Conservation (phyloP, 2,329 filamentous ascomycete species). For the Nigrospora sphaerica region DNA sequence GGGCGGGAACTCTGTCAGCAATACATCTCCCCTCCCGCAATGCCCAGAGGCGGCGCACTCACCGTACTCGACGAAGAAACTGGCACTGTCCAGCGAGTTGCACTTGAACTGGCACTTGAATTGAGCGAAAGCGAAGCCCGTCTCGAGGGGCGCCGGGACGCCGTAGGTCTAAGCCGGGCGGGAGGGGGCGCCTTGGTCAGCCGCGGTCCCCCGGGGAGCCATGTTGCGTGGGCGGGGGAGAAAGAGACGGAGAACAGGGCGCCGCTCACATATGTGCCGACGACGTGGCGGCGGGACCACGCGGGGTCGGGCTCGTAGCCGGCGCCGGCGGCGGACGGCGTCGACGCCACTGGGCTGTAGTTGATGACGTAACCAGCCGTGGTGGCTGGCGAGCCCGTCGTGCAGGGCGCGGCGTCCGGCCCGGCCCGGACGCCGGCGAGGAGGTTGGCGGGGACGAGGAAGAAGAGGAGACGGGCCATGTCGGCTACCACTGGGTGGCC, state of each 20-base stretch:
- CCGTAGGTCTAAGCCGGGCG: slow-evolving; percentile 19
- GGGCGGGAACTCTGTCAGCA: neutral
- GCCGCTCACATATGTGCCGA: slow-evolving; percentile 18
- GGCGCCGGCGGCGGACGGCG: neutral
- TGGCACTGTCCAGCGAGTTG: slow-evolving; percentile 11
- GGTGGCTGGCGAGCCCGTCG: slow-evolving; percentile 14
- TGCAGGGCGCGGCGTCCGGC: slow-evolving; percentile 9
- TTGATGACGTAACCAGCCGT: slow-evolving; percentile 22
- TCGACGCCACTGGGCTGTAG: slow-evolving; percentile 16
- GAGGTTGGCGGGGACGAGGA: too few relatives aligned
- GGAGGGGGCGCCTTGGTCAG: too few relatives aligned
- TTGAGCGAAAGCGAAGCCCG: slow-evolving; percentile 22
- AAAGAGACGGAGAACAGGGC: neutral
- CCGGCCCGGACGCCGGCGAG: too few relatives aligned
- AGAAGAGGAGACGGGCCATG: too few relatives aligned
- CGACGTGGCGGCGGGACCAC: slow-evolving; percentile 17
- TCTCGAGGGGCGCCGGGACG: slow-evolving; percentile 14
- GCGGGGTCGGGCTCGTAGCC: slow-evolving; percentile 17
- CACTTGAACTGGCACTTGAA: slow-evolving; percentile 27
- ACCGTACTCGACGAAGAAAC: slow-evolving; percentile 20
- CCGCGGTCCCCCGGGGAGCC: too few relatives aligned
- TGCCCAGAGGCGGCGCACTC: neutral
- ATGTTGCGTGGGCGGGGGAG: neutral
- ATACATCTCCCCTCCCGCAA: neutral
- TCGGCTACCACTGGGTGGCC: too few relatives aligned